Evolutionary conservation across 2,329 filamentous ascomycete genomes (phyloP), one percentile per base, ranked within the genome.

Genomic region (Orbilia oligospora): DNA sequence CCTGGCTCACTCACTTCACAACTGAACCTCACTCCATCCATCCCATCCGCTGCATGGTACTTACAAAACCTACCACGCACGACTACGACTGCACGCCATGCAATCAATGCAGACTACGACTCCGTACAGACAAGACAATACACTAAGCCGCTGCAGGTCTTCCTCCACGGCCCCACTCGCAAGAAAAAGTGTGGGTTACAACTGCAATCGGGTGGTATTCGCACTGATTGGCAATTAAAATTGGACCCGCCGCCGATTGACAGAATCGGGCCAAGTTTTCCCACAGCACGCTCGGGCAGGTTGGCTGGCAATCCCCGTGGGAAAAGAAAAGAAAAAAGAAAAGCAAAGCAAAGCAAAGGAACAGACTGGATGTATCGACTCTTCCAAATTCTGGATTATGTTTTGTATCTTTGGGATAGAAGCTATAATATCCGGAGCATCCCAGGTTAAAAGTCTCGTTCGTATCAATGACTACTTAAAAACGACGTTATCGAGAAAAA

Each of bases 191-290:
- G 68, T 71, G 68, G 68, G 68, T 63, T 71, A 48, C 68, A 71
- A 63, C 55, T 55, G 48, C 64, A 67, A 22, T 46, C 58, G 56
- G 68, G 61, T 73, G 58, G 69, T 46, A 56, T 65, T 64, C 46
- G 27, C 51, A 75, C 71, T 75, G 71, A 75, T 75, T 75, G 71
- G 71, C 71, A 75, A 68, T 75, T 75, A 75, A 75, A 75, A 77
- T 77, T 77, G 67, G 73, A 77, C 73, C 53, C 58, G 61, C 72
- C 38, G 66, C 67, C 67, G 73, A 76, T 71, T 66, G 58, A 65
- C 48, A 76, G 70, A 67, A 73, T 58, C 70, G 61, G 56, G 61
- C 61, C 70, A 73, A 73, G 69, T 65, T 30, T 33, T n/a, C 58
- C 33, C 48, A 66, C 30, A 16, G 41, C 65, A 70, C 56, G 72